Evolutionary conservation across 176 grass and related monocot genomes (phyloP), one percentile per base, ranked within the genome.

Genomic region (Poa pratensis): DNA sequence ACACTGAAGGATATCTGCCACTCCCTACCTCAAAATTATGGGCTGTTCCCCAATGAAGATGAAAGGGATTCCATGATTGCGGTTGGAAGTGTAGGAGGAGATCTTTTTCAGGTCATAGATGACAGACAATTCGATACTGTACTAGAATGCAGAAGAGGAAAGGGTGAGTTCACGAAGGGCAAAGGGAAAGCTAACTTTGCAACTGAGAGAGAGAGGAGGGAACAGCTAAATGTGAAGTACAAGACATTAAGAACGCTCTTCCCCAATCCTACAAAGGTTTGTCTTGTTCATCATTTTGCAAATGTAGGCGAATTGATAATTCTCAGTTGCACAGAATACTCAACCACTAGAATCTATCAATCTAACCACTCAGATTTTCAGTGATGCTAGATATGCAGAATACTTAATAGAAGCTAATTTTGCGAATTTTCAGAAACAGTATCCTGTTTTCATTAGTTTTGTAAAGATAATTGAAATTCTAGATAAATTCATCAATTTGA

Each of bases 221-320:
- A 94, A 50, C 95, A 97, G 86, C 83, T 92, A 80, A 97, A 97
- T 88, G 95, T 94, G 85, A 97, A 97, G 72, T 97, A 88, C 75
- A 81, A 67, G 57, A 89, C 86, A 42, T 78, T 97, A 39, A 92
- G 85, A 82, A 83, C 73, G 59, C 90, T 97, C 3, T 91, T 94
- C 39, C 92, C 92, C 51, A 94, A 97, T 71, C 90, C 95, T 57
- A 94, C 95, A 54, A 97, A 94, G 95, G 95, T 97, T 82, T 54
- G 66, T 34, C 20, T 49, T 75, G 68, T 80, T 86, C 59, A 88
- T 80, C 10, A 52, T 76, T 74, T 81, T 83, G 24, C 15, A 74
- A 51, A 43, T 80, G 74, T 84, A 77, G 69, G 26, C 34, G 67
- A 77, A 46, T 51, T 69, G 8, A 43, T 59, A 51, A 69, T 69